Evolutionary conservation across 2,329 filamentous ascomycete species (phyloP), one percentile per base, ranked within the genome.

Genomic region (Fusarium udum): DNA sequence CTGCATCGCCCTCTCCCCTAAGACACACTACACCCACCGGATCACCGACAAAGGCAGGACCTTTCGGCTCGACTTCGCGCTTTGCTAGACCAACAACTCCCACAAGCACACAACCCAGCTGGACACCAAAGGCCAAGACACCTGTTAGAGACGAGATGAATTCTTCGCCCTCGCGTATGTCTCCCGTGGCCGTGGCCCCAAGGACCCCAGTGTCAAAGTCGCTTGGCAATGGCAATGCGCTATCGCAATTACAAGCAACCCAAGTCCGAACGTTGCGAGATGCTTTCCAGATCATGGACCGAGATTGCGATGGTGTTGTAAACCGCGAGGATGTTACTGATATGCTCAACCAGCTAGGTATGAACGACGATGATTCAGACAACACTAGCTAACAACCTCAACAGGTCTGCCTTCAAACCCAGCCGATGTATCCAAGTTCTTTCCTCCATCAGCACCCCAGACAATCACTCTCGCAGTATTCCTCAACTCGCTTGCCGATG

Each of bases 261-360:
- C 94, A 98, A 77, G 90, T 98, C 40, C 91, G 95, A 78, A 93
- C 94, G 77, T 89, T 99, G 83, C 90, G 96, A 69, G 95, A 98
- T 80, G 94, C 93, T 0, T 99, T 98, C 82, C 94, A 97, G 82
- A 95, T 98, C 67, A 87, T 99, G 52, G 96, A 98, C 82, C 89
- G 94, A 68, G 92, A 96, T 82, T 95, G 94, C 78, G 94, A 96
- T 78, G 95, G 95, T 24, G 86, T 89, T 57, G 92, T 99, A 69
- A 93, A 92, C 74, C 88, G 92, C 67, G 92, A 95, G 28, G 94
- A 97, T 80, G 91, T 99, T 10, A 90, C 90, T 22, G 93, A 97
- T 77, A 97, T 97, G 89, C 88, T 99, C 37, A 90, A 89, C 67
- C 95, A 97, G 78, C 87, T 98, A 55, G 95, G 92, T 93, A 84